These are phyloP conservation scores for Rhizopogon vinicolor DNA, from an alignment of 768 basidiomycete genomes.

Conservation along the genomic window DNA sequence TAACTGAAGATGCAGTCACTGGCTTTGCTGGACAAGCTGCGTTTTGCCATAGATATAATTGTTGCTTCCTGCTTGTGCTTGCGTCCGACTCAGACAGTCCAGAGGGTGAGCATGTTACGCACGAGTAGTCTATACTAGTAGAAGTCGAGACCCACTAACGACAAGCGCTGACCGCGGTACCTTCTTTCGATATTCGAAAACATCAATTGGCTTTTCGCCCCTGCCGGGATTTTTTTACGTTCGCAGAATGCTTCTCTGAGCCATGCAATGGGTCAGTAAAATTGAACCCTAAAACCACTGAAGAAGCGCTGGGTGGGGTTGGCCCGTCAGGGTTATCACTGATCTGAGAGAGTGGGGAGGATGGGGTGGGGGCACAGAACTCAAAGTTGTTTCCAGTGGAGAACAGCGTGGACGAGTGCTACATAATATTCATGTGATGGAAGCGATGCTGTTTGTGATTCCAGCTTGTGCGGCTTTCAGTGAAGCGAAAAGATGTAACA, in stretches of 20 bases:
- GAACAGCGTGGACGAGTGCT: background rate
- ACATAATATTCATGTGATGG: background rate
- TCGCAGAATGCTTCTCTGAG: conserved; percentile 49
- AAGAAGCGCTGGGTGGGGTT: conserved; percentile 13
- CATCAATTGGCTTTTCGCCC: conserved; percentile 51
- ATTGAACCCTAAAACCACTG: conserved; percentile 14
- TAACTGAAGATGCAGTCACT: conserved; percentile 84
- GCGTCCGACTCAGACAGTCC: background rate
- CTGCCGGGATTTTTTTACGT: conserved; percentile 59
- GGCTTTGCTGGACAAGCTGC: conserved; percentile 83
- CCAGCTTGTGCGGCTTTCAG: too few relatives aligned
- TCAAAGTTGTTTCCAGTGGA: too few relatives aligned
- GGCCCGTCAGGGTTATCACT: background rate
- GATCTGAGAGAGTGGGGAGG: conserved; percentile 11
- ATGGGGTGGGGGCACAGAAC: conserved; percentile 12
- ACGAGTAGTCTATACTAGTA: conserved; percentile 13
- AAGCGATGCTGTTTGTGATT: too few relatives aligned
- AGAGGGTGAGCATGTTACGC: conserved; percentile 12
- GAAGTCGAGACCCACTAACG: conserved; percentile 14
- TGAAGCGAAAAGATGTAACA: too few relatives aligned
- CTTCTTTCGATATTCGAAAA: conserved; percentile 34
- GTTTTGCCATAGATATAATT: conserved; percentile 37
- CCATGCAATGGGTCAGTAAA: conserved; percentile 19
- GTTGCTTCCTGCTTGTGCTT: conserved; percentile 4
- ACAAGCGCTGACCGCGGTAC: conserved; percentile 24